Percentiles rank a stretch among this genome's conserved stretches.
phyloP scores from a whole-genome alignment of 2,329 filamentous ascomycete genomes.

The Albophoma yamanashiensis region DNA sequence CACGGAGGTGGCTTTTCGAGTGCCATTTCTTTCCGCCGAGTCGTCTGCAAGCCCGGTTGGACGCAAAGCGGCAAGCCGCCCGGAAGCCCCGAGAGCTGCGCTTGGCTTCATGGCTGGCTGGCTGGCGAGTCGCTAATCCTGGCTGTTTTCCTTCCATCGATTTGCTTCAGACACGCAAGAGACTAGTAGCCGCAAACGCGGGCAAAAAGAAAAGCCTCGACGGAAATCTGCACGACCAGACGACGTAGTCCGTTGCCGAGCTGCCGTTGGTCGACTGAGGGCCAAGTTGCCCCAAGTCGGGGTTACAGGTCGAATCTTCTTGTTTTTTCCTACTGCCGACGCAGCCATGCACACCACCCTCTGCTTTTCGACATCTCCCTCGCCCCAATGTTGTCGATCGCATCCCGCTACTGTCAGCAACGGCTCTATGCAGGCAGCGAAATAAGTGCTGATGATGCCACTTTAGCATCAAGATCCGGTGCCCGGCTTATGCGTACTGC shows the following conservation, averaged over 20 bases:
- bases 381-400: conserved; percentile 2
- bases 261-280: conserved; percentile 1
- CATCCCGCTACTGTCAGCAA: neutral
- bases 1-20: neutral
- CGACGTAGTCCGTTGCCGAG: conserved; percentile 5
- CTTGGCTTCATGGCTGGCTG: neutral
- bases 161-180: conserved; percentile 6
- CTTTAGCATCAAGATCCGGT: neutral
- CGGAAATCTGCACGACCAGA: neutral
- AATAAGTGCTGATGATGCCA: neutral
- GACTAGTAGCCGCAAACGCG: conserved; percentile 7
- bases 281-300: neutral
- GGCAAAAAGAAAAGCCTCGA: conserved; percentile 10
- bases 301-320: conserved; percentile 8
- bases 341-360: conserved; percentile 1
- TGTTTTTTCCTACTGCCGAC: conserved; percentile 5
- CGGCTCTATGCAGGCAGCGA: neutral
- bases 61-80: neutral
- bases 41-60: neutral
- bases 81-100: neutral
- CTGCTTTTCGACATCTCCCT: conserved; percentile 1
- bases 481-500: neutral
- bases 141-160: conserved; percentile 2
- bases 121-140: conserved; percentile 1
- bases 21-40: neutral